These are phyloP conservation scores for Cicer arietinum DNA, from an alignment of 306 rosid species.

Conservation along the genomic window DNA sequence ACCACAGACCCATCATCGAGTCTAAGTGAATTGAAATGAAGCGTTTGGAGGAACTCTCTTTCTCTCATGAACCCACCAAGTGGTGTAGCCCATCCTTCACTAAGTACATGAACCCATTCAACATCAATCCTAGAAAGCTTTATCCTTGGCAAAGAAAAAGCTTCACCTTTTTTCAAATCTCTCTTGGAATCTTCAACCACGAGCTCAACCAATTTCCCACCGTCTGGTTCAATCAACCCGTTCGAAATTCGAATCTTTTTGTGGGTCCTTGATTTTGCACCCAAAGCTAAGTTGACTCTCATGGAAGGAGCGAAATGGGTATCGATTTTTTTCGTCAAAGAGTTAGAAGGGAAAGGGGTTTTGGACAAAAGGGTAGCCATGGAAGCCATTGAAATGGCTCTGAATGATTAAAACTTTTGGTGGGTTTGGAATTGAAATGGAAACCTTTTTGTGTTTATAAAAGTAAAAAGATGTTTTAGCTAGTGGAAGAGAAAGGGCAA, in stretches of 20 bases:
- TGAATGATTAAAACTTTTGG: neutral
- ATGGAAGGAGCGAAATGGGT: constrained; percentile 58
- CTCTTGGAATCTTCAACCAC: constrained; percentile 61
- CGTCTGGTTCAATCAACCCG: constrained; percentile 89
- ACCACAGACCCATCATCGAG: constrained; percentile 76
- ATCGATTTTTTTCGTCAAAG: constrained; percentile 44
- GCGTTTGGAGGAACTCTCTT: constrained; percentile 99
- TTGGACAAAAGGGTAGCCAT: constrained; percentile 70
- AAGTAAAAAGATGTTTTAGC: constrained; percentile 30
- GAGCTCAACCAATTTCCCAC: constrained; percentile 87
- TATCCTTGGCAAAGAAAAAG: constrained; percentile 67
- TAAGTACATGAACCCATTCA: constrained; percentile 90
- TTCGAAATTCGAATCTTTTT: constrained; percentile 60
- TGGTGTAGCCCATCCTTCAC: constrained; percentile 99
- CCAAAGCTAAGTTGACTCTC: constrained; percentile 42
- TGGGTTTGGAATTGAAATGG: neutral
- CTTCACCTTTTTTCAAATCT: constrained; percentile 67
- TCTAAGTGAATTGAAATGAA: constrained; percentile 94
- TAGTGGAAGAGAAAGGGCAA: constrained; percentile 49
- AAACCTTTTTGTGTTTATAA: constrained; percentile 27
- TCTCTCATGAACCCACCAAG: constrained; percentile 91
- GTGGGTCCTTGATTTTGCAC: constrained; percentile 25
- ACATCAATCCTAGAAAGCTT: constrained; percentile 73
- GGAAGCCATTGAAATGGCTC: constrained; percentile 80
- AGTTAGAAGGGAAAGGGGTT: constrained; percentile 52